Conservation (phyloP, 345 rosid species). For the Rubroshorea leprosula region DNA sequence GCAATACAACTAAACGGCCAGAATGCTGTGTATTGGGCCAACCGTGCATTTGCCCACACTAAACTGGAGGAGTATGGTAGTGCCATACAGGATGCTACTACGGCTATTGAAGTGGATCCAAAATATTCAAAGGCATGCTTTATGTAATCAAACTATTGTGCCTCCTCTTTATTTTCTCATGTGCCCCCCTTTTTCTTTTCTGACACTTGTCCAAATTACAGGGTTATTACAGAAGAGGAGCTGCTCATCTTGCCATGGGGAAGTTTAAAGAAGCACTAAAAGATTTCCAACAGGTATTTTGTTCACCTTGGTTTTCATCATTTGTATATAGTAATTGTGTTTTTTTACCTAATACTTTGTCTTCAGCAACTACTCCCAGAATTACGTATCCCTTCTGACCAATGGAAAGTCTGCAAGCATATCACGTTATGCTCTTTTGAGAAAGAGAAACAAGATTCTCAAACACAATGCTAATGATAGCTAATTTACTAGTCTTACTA, state of each 20-base stretch:
- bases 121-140: constrained; percentile 70
- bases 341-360: too few relatives aligned
- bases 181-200: constrained; percentile 11
- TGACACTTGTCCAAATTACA: constrained; percentile 28
- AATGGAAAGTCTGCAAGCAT: too few relatives aligned
- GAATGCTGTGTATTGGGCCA: constrained; percentile 96
- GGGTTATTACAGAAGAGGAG: constrained; percentile 98
- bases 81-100: constrained; percentile 88
- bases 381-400: too few relatives aligned
- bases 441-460: too few relatives aligned
- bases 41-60: constrained; percentile 90
- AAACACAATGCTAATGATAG: too few relatives aligned
- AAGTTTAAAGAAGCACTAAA: constrained; percentile 90
- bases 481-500: too few relatives aligned
- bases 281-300: constrained; percentile 88
- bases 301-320: not conserved
- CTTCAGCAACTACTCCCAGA: too few relatives aligned
- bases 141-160: not conserved
- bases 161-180: not conserved
- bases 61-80: constrained; percentile 98
- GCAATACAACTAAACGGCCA: constrained; percentile 60
- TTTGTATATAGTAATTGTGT: too few relatives aligned
- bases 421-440: too few relatives aligned
- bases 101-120: constrained; percentile 84
- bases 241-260: constrained; percentile 94